Evolutionary conservation across 2,329 filamentous ascomycete genomes (phyloP).

Genomic region (Teratosphaeria zuluensis): DNA sequence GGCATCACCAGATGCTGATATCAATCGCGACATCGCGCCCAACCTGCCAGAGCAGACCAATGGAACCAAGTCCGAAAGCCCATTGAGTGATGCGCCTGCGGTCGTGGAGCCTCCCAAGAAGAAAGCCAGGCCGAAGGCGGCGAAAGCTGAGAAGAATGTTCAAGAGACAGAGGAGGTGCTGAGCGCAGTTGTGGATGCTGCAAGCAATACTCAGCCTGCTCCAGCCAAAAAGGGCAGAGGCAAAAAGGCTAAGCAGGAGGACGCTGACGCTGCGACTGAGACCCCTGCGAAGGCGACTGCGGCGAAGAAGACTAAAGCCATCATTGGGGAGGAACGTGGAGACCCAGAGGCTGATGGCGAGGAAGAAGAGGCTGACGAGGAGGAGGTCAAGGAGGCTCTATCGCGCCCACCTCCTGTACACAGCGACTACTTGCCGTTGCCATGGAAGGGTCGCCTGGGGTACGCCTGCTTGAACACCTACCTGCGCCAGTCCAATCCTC

Average conservation of each 20-base stretch:
- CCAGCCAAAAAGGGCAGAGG: constrained; percentile 6
- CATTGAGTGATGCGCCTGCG: constrained; percentile 27
- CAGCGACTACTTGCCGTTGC: constrained; percentile 71
- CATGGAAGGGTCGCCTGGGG: constrained; percentile 81
- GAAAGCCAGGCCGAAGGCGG: constrained; percentile 10
- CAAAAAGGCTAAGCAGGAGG: constrained; percentile 8
- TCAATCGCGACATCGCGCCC: constrained; percentile 23
- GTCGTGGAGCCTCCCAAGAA: constrained; percentile 19
- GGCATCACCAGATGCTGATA: constrained; percentile 34
- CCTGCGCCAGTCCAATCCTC: constrained; percentile 66
- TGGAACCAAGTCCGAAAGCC: constrained; percentile 18
- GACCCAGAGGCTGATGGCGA: constrained; percentile 47
- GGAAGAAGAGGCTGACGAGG: constrained; percentile 41
- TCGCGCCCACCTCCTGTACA: constrained; percentile 67
- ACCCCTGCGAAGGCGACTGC: constrained; percentile 8
- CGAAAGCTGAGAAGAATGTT: constrained; percentile 9
- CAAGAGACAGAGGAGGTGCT: constrained; percentile 9
- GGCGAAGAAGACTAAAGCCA: constrained; percentile 18
- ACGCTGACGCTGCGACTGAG: constrained; percentile 3
- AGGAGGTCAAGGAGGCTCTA: constrained; percentile 49
- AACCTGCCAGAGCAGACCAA: constrained; percentile 14
- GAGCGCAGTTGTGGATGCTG: constrained; percentile 7
- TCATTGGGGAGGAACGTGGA: constrained; percentile 8
- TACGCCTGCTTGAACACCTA: constrained; percentile 95
- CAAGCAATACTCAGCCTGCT: not conserved